Evolutionary conservation across 805 yeast species (phyloP), one percentile per base, ranked within the genome.

Genomic region (Peterozyma xylosa): DNA sequence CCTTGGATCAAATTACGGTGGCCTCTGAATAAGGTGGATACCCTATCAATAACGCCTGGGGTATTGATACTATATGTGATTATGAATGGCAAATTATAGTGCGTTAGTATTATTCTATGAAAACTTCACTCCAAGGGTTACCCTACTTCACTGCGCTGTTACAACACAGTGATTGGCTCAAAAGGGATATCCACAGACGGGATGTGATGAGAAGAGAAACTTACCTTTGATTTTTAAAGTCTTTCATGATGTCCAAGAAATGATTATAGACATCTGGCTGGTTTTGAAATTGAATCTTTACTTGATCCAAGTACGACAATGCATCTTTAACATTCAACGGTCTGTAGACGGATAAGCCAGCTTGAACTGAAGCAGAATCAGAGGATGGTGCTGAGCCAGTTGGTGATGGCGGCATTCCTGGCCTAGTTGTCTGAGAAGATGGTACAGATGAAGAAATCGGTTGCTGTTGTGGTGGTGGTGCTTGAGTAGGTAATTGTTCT

Each of bases 321-420:
- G 99, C 99, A 63, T 93, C 99, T 59, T 87, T 88, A 41, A 93
- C 98, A 58, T 93, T 93, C 54, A 93, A 68, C 2, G 97, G 96
- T 53, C 89, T 71, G 59, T 83, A 83, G 9, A 66, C 58, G 14
- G 58, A 55, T 3, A 52, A 53, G 42, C 35, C 56, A 39, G 56
- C 53, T 6, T 57, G 59, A 30, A 62, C 50, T 36, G 61, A 44
- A 14, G 70, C 46, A 55, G 69, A 43, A 49, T 57, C 43, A 37
- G 57, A 15, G 45, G 50, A 35, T 10, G 40, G 43, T 32, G 45
- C 42, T 13, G 45, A 38, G 33, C 39, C 52, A 39, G 47, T 43
- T 35, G 45, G 42, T 41, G 50, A 33, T 45, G 48, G 34, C 7
- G 27, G 27, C 27, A 21, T 21, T 38, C 48, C 38, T 43, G 51